Conservation (phyloP, 208 protist species). For the Trypanosoma avium region DNA sequence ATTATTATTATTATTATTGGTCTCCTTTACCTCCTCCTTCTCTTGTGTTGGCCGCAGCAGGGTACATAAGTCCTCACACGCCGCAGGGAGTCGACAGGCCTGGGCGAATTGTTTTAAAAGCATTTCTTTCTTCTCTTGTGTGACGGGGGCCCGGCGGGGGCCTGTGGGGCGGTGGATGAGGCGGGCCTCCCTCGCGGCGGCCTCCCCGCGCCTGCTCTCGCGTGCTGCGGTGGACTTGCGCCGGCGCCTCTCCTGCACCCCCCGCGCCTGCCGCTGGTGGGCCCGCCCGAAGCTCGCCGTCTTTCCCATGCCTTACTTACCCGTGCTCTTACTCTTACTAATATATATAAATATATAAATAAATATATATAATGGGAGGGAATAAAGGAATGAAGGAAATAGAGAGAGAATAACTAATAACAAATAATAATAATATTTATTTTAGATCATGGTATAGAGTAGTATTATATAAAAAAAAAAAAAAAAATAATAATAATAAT, state of each 20-base stretch:
- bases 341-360: no score
- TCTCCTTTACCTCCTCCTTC: constrained; percentile 3
- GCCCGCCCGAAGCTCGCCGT: constrained; percentile 57
- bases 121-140: constrained; percentile 45
- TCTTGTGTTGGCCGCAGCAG: constrained; percentile 58
- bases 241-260: constrained; percentile 50
- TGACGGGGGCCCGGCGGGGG: constrained; percentile 35
- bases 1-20: no score
- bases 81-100: constrained; percentile 65
- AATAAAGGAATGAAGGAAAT: no score
- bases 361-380: no score
- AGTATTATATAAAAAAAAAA: background rate
- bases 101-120: constrained; percentile 75
- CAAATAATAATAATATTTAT: no score
- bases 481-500: background rate
- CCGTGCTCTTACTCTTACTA: no score
- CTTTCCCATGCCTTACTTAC: no score
- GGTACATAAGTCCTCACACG: constrained; percentile 64
- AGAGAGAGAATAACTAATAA: no score
- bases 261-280: constrained; percentile 52
- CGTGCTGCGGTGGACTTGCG: constrained; percentile 55
- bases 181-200: constrained; percentile 41
- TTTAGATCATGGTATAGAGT: no score
- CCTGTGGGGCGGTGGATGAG: constrained; percentile 59
- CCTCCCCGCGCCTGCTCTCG: constrained; percentile 61